These are phyloP conservation scores for Aphanomyces euteiches DNA, from an alignment of 352 stramenopile species.

Conservation along the genomic window DNA sequence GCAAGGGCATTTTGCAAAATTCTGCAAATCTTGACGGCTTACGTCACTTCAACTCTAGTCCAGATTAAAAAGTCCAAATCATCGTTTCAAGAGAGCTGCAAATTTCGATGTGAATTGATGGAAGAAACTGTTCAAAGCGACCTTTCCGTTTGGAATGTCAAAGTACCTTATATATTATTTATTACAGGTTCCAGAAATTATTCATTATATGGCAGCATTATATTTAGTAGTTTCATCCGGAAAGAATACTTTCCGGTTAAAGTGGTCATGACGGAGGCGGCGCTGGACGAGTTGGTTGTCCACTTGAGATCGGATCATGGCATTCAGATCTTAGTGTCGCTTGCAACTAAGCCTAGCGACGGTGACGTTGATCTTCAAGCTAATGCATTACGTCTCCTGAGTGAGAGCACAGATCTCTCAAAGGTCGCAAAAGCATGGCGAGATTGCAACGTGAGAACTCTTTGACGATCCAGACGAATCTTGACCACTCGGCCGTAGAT, in stretches of 20 bases:
- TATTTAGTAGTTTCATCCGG: slow-evolving; percentile 3
- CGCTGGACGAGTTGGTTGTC: neutral
- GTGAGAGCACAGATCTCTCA: neutral
- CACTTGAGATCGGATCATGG: slow-evolving; percentile 11
- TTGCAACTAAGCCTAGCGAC: neutral
- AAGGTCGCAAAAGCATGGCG: neutral
- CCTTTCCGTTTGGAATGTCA: too few relatives aligned
- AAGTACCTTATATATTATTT: too few relatives aligned
- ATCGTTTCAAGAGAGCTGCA: too few relatives aligned
- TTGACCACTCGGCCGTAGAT: neutral
- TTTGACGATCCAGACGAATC: neutral
- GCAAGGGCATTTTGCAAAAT: too few relatives aligned
- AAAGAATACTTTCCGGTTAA: neutral
- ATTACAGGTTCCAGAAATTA: neutral
- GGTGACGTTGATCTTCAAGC: slow-evolving; percentile 6
- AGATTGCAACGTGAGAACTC: neutral
- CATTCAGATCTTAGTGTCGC: neutral
- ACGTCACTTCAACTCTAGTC: too few relatives aligned
- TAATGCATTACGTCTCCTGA: neutral
- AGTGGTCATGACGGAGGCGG: neutral
- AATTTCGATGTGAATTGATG: too few relatives aligned
- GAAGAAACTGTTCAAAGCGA: too few relatives aligned
- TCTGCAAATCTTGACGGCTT: too few relatives aligned
- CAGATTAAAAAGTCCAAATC: too few relatives aligned
- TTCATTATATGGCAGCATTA: too few relatives aligned